These are phyloP conservation scores for Zanthoxylum bungeanum DNA, from an alignment of 345 rosid genomes.

Conservation along the genomic window DNA sequence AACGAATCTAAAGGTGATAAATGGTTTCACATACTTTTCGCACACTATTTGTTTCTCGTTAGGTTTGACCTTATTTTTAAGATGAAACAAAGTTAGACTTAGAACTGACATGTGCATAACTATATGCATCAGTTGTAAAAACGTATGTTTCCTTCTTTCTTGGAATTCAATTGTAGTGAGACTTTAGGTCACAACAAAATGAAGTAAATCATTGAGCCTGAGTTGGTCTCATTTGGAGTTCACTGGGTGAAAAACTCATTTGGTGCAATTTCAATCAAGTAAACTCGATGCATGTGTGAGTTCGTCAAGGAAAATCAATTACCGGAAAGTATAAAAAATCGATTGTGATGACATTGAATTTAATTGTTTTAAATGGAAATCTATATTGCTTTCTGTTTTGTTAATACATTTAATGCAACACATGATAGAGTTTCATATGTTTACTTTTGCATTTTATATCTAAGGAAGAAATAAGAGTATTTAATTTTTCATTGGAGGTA, in stretches of 20 bases:
- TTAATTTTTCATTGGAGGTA: not conserved
- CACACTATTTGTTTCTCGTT: not conserved
- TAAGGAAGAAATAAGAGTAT: not conserved
- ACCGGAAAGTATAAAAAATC: not conserved
- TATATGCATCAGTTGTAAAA: not conserved
- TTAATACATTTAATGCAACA: not conserved
- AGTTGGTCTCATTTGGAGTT: not conserved
- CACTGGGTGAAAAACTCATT: not conserved
- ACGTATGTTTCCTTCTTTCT: not conserved
- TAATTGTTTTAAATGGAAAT: not conserved
- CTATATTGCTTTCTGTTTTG: not conserved
- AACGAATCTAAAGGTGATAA: conserved; percentile 27
- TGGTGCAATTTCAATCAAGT: not conserved
- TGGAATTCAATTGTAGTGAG: not conserved
- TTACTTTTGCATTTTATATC: not conserved
- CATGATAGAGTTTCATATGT: not conserved
- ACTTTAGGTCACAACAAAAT: not conserved
- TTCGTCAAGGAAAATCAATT: not conserved
- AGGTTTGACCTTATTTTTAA: not conserved
- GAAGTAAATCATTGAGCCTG: not conserved
- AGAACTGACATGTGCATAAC: not conserved
- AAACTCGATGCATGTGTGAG: not conserved
- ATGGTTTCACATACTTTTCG: not conserved
- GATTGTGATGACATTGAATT: not conserved
- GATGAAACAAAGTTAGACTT: not conserved